Base-by-base conservation (phyloP, 1,284 basidiomycete genomes). In the Coniferiporia sulphurascens region DNA sequence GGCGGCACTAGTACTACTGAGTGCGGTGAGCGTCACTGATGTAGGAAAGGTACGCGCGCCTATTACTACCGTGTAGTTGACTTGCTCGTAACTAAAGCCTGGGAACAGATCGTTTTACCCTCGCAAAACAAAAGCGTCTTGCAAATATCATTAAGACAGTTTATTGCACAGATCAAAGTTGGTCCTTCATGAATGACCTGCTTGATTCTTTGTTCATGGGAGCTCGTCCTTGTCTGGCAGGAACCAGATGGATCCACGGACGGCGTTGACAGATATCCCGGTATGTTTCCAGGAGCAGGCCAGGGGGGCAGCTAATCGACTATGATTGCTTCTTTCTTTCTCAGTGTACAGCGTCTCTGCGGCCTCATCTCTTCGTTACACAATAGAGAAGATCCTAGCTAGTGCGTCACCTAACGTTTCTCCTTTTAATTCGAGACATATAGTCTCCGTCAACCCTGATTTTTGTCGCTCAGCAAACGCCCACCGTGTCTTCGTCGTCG, bases 21-120 rank as follows among this genome's bases (percentile, higher is more conserved):
- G 89, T 63, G 86, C 87, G 3, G 82, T 91, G 35, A 89, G 86
- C 66, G 89, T 90, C 2, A 89, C 87, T 7, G 88, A 91, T 68
- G 76, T 91, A 43, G 87, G 86, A 56, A 85, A 83, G 77, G 87
- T 85, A 70, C 62, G 27, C 22, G 19, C 22, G n/a, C 48, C 17
- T 52, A 35, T 49, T 34, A 32, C 41, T 62, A 56, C 13, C 43
- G 9, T 36, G 48, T 52, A 22, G 1, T 32, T 27, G 38, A 27
- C 22, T 4, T 48, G 35, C 17, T n/a, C 9, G 32, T 21, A 7
- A 45, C 55, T 56, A 13, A 56, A 12, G 13, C 38, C 22, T 10
- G 9, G 32, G 35, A 45, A 52, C 59, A 89, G 84, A 76, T 88
- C 48, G 85, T 91, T 1, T 85, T 87, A 3, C 89, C 89, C 1